Conservation (phyloP, 345 rosid genomes). For the Syzygium jambos region DNA sequence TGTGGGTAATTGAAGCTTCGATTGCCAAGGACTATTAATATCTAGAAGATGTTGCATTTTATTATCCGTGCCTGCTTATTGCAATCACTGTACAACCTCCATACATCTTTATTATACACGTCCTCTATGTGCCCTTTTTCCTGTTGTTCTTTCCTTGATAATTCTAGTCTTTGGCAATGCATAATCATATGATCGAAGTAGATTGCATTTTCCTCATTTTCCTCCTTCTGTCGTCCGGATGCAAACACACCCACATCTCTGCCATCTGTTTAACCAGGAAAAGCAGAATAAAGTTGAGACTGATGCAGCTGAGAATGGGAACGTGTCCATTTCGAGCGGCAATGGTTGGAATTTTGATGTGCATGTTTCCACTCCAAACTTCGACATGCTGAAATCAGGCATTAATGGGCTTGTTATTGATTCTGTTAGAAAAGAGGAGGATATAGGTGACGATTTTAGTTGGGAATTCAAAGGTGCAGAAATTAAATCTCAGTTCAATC, state of each 20-base stretch:
- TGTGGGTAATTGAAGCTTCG: not conserved
- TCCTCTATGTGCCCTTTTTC: not conserved
- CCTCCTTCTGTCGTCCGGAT: not conserved
- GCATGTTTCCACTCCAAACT: constrained; percentile 5
- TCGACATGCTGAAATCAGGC: constrained; percentile 6
- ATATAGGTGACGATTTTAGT: constrained; percentile 15
- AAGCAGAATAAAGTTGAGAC: not conserved
- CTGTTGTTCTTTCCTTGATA: not conserved
- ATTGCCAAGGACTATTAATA: not conserved
- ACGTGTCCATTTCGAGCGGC: constrained; percentile 4
- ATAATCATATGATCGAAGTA: not conserved
- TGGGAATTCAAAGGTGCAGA: constrained; percentile 11
- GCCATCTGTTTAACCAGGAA: constrained; percentile 1
- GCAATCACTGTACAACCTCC: not conserved
- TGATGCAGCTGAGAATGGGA: not conserved
- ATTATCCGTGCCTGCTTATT: not conserved
- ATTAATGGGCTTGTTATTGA: constrained; percentile 10
- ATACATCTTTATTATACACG: not conserved
- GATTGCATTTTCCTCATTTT: not conserved
- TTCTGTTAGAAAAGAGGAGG: constrained; percentile 3
- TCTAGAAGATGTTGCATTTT: not conserved
- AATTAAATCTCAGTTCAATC: not conserved
- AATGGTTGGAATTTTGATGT: constrained; percentile 4
- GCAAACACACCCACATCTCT: not conserved
- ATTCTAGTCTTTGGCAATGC: not conserved